Evolutionary conservation across 805 yeast species (phyloP).

Genomic region (Teunomyces funiuensis): DNA sequence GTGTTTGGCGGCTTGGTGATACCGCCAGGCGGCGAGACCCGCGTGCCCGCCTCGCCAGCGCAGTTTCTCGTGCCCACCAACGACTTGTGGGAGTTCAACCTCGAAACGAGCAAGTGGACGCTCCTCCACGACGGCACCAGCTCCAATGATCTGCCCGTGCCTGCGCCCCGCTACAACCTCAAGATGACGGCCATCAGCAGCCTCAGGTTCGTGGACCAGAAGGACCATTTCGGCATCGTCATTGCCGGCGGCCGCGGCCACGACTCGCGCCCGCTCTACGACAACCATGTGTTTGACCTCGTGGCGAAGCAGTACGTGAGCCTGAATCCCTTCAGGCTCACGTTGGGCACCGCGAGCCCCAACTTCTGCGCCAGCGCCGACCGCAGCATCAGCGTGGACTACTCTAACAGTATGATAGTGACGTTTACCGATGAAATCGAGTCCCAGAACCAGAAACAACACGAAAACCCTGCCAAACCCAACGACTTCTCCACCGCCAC

Average conservation of each 20-base stretch:
- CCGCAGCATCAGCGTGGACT: conserved; percentile 27
- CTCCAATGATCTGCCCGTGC: conserved; percentile 21
- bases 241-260: conserved; percentile 55
- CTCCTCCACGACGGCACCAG: conserved; percentile 41
- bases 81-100: conserved; percentile 69
- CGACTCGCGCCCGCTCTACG: conserved; percentile 30
- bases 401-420: conserved; percentile 34
- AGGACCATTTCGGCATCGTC: conserved; percentile 48
- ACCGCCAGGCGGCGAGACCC: conserved; percentile 13
- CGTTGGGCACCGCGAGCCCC: conserved; percentile 12
- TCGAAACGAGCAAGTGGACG: conserved; percentile 53
- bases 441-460: conserved; percentile 1
- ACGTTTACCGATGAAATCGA: conserved; percentile 23
- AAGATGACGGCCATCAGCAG: conserved; percentile 43
- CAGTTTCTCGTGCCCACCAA: conserved; percentile 44
- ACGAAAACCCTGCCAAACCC: neutral
- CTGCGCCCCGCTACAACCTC: conserved; percentile 52
- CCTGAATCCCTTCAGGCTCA: conserved; percentile 16
- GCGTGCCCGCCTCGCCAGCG: conserved; percentile 35
- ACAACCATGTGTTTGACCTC: conserved; percentile 45
- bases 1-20: conserved; percentile 65
- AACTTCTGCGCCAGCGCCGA: conserved; percentile 17
- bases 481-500: conserved; percentile 4
- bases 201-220: conserved; percentile 34
- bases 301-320: conserved; percentile 36